phyloP scores from a whole-genome alignment of 768 basidiomycete species.

The Leucocoprinus sp. region DNA sequence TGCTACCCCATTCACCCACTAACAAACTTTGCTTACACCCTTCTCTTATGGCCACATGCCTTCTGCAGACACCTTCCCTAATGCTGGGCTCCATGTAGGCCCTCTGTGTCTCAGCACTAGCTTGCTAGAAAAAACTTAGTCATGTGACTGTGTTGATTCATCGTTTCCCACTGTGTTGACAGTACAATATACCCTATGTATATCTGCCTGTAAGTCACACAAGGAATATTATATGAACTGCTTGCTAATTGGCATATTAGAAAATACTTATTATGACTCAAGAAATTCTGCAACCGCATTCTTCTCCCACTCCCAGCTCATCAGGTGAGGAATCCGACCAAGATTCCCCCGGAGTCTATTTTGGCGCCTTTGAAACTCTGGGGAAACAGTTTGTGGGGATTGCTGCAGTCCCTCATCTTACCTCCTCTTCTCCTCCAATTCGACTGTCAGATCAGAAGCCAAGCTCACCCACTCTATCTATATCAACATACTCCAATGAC shows the following conservation, averaged over 20 bases:
- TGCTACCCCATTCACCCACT: no score
- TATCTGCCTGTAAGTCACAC: no score
- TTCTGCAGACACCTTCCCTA: no score
- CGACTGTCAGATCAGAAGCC: constrained; percentile 14
- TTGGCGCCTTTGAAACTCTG: constrained; percentile 45
- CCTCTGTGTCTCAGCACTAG: no score
- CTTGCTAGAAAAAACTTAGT: no score
- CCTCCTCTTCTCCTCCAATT: constrained; percentile 19
- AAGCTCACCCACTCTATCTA: constrained; percentile 16
- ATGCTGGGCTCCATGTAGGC: no score
- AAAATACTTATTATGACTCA: constrained; percentile 13
- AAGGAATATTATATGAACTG: no score
- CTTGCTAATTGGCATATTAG: constrained; percentile 11
- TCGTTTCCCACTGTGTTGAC: no score
- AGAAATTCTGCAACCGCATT: constrained; percentile 11
- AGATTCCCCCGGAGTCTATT: constrained; percentile 36
- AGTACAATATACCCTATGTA: not conserved
- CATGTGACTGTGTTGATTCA: no score
- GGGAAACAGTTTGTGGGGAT: constrained; percentile 38
- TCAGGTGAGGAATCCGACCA: constrained; percentile 38
- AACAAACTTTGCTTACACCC: no score
- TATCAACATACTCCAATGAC: constrained; percentile 20
- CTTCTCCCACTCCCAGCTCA: constrained; percentile 21
- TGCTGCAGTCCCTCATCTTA: constrained; percentile 15
- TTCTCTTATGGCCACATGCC: no score